Evolutionary conservation across 495 filamentous ascomycete species (phyloP), one percentile per base, ranked within the genome.

Genomic region (Rostrohypoxylon terebratum): DNA sequence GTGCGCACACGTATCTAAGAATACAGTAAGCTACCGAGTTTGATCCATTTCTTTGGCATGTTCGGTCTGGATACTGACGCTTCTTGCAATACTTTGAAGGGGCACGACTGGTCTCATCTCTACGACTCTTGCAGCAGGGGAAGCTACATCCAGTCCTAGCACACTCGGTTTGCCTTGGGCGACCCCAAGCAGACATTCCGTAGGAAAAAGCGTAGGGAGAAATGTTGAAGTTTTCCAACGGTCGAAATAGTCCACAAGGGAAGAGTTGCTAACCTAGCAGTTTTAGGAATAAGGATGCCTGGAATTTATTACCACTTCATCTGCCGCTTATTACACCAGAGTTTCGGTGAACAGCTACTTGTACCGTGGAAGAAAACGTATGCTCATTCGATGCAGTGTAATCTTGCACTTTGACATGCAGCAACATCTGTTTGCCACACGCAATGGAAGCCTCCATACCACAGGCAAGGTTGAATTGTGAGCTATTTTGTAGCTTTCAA

Each of bases 1-100:
- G 33, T 73, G 64, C 1, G 34, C 44, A 16, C 70, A 73, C 8
- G 70, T 73, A 16, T 73, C 70, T 73, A 20, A 18, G 11, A 59
- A 16, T 42, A 10, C 47, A 3, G 20, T 38, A 11, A 59, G 34
- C 18, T 25, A 21, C 14, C 55, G 36, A 59, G 6, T 34, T 33
- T 3, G 13, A 4, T 1, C 10, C 36, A 9, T 9, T 14, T 9
- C 7, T 36, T 58, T 8, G 6, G 25, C 1, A 34, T 57, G 25
- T 1, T 11, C 31, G 11, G 16, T 20, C 11, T 42, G 18, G 2
- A 11, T 18, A 69, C 70, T 69, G 33, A 73, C 65, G 70, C 47
- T 61, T 73, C 16, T 50, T 68, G 8, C 70, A 73, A 45, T 64
- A 47, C 21, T 45, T 60, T 1, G 68, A 71, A 47, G n/a, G 1